Evolutionary conservation across 75 land plant genomes (phyloP).

Genomic region (Larix kaempferi): DNA sequence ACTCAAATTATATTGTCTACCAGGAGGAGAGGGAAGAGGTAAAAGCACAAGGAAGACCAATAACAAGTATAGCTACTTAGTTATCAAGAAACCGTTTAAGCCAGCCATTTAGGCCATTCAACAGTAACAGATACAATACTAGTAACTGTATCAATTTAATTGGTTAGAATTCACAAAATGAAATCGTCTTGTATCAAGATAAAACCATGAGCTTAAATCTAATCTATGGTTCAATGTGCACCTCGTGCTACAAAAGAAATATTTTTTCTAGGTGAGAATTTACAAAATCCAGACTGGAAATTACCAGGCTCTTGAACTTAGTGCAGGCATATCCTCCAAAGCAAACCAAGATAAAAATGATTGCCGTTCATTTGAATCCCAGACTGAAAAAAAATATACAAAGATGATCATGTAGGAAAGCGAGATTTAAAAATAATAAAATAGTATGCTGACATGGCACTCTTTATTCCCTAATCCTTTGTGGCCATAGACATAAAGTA

Average conservation of each 20-base stretch:
- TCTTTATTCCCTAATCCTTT: neutral
- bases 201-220: neutral
- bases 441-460: neutral
- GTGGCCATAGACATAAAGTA: neutral
- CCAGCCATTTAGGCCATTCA: neutral
- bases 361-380: conserved; percentile 3
- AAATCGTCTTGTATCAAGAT: neutral
- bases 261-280: conserved; percentile 1
- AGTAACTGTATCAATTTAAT: neutral
- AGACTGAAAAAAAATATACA: conserved; percentile 1
- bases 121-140: neutral
- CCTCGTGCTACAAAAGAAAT: neutral
- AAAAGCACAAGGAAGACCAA: neutral
- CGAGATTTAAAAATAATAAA: conserved; percentile 7
- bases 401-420: neutral
- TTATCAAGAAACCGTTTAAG: neutral
- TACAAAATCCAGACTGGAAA: neutral
- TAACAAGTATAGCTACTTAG: neutral
- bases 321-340: neutral
- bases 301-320: neutral
- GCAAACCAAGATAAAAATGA: conserved; percentile 2
- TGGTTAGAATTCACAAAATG: neutral
- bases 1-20: neutral
- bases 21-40: neutral
- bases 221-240: neutral